Base-by-base conservation (phyloP, 108 stramenopile species). In the Fragilariopsis cylindrus region DNA sequence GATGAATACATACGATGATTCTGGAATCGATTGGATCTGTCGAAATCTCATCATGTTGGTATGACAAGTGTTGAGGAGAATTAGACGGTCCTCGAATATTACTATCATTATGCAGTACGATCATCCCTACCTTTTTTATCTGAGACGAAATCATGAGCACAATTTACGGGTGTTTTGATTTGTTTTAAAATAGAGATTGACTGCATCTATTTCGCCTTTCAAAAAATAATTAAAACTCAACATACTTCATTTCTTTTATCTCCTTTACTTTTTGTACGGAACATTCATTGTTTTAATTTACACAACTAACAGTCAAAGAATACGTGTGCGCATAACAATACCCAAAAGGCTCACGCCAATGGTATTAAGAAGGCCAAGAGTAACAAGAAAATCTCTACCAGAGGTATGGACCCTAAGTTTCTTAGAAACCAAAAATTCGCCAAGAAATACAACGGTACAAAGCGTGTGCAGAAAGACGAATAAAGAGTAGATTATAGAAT, bases 391-490 rank as follows among this genome's bases (percentile, higher is more conserved):
- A 87, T 90, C 43, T 87, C 86, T 13, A 91, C 90, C 64, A 78
- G 83, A 67, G 94, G 92, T 55, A 95, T 95, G 92, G 96, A 97
- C 81, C 94, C 96, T 63, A 97, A 97, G 73, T 95, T 95, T 76
- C 76, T 95, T 65, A 82, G 96, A 71, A 97, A 97, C 79, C 92
- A 93, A 56, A 94, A 91, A 73, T 97, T 90, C 82, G 90, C 92
- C 77, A 95, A 95, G 90, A 95, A 94, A 83, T 95, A 88, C 82
- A 95, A 95, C 82, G 84, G 84, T 68, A 81, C 84, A 65, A 93
- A 93, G 88, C 85, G 92, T 60, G 75, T 78, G 47, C 83, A 30
- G 30, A 30, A 30, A 30, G 30, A 88, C 47, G 87, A 90, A 48
- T 87, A 89, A 21, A 79, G 85, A 69, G 49, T n/a, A 71, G 57